A percentile compares a stretch with the other conserved stretches of the same genome.
These are phyloP conservation scores for Pelomyxa schiedti DNA, from an alignment of 78 protist species.

Conservation along the genomic window DNA sequence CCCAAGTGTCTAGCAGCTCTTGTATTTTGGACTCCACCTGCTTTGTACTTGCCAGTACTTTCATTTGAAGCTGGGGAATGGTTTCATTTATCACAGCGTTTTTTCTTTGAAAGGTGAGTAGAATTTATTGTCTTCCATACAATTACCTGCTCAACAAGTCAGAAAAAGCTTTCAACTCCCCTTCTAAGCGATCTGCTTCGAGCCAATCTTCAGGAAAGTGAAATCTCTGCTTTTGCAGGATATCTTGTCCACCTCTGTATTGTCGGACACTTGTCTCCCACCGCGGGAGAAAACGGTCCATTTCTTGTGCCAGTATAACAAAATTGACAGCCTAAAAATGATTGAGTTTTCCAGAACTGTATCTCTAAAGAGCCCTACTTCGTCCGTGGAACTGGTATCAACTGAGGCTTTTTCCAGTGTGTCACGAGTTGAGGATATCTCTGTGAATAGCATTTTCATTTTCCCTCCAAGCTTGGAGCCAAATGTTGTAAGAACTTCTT, in stretches of 20 bases:
- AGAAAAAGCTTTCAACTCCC: constrained; percentile 65
- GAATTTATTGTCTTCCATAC: too few species aligned
- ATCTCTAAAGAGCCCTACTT: constrained; percentile 6
- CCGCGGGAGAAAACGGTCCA: constrained; percentile 14
- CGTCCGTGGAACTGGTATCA: constrained; percentile 61
- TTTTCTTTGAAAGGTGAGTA: constrained; percentile 22
- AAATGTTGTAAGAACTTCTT: constrained; percentile 56
- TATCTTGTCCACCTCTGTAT: constrained; percentile 44
- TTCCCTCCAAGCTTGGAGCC: constrained; percentile 31
- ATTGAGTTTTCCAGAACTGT: too few species aligned
- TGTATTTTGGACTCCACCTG: constrained; percentile 19
- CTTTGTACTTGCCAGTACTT: constrained; percentile 32
- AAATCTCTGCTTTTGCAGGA: constrained; percentile 60
- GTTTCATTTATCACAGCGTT: constrained; percentile 15
- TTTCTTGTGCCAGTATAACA: constrained; percentile 60
- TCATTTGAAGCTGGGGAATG: constrained; percentile 46
- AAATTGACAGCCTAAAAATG: constrained; percentile 70
- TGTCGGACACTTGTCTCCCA: constrained; percentile 41
- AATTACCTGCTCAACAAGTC: constrained; percentile 31
- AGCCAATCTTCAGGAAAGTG: constrained; percentile 79
- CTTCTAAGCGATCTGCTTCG: constrained; percentile 53
- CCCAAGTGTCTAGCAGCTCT: constrained; percentile 36
- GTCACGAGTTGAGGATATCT: constrained; percentile 20
- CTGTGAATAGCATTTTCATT: constrained; percentile 23
- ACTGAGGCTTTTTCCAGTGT: constrained; percentile 57